phyloP scores from a whole-genome alignment of 306 rosid genomes.

The Trifolium fragiferum region DNA sequence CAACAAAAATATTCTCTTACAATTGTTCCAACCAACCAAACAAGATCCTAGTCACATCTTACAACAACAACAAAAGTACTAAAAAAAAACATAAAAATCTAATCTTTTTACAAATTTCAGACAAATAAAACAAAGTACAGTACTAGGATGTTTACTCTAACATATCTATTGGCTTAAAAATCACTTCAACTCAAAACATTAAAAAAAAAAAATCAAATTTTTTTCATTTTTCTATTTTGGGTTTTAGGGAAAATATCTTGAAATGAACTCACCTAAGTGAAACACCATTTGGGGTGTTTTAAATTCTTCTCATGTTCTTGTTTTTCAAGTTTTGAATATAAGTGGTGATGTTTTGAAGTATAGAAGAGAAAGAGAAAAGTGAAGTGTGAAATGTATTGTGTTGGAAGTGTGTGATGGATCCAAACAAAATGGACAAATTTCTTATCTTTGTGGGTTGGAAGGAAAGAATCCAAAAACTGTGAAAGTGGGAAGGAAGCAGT shows the following conservation, averaged over 20 bases:
- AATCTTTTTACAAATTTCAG: constrained; percentile 34
- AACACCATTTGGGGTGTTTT: constrained; percentile 30
- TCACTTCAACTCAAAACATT: constrained; percentile 18
- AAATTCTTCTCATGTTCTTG: neutral
- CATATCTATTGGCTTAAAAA: constrained; percentile 16
- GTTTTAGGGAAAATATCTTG: constrained; percentile 8
- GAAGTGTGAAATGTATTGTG: constrained; percentile 17
- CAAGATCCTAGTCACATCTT: constrained; percentile 48
- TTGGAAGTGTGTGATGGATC: constrained; percentile 22
- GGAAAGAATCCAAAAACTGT: constrained; percentile 21
- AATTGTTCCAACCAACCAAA: constrained; percentile 32
- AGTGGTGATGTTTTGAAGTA: neutral
- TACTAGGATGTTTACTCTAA: constrained; percentile 23
- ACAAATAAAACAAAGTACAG: constrained; percentile 36
- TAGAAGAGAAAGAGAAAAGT: constrained; percentile 1
- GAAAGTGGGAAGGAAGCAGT: constrained; percentile 28
- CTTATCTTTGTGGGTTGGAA: neutral
- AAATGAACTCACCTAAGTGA: constrained; percentile 56
- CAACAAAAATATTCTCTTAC: constrained; percentile 22
- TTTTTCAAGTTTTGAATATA: neutral
- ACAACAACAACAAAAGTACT: constrained; percentile 32
- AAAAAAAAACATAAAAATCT: constrained; percentile 1
- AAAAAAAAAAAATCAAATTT: neutral
- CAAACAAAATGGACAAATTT: neutral
- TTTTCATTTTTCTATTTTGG: neutral